Percentiles rank a stretch among this genome's conserved stretches.
Evolutionary conservation across 805 yeast species (phyloP).

Genomic region (Wickerhamomyces chambardii): DNA sequence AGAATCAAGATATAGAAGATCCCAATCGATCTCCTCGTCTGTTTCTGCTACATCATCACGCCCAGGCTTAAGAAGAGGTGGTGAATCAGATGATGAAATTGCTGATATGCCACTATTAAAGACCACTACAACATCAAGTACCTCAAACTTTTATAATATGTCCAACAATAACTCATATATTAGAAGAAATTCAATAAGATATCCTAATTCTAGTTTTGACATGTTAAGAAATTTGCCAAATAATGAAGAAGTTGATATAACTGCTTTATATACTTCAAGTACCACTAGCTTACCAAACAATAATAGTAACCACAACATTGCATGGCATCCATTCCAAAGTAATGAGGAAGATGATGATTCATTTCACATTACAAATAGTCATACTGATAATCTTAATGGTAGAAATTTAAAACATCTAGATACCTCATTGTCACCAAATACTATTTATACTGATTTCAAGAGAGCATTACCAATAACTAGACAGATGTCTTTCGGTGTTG

Average conservation of each 20-base stretch:
- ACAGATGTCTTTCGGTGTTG: constrained; percentile 19
- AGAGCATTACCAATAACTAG: neutral
- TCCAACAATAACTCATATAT: too few relatives aligned
- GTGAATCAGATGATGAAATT: constrained; percentile 1
- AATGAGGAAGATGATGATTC: neutral
- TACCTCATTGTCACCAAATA: neutral
- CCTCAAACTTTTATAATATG: neutral
- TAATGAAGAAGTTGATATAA: constrained; percentile 25
- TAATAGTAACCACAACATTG: too few relatives aligned
- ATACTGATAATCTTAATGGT: neutral
- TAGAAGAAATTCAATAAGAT: neutral
- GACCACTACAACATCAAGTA: constrained; percentile 1
- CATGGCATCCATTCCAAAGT: constrained; percentile 18
- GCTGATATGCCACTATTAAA: constrained; percentile 21
- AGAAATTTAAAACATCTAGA: neutral
- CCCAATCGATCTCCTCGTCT: constrained; percentile 4
- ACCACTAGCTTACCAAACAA: too few relatives aligned
- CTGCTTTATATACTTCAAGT: constrained; percentile 21
- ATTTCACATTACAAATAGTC: neutral
- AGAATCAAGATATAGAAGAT: neutral
- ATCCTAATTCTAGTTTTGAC: constrained; percentile 8
- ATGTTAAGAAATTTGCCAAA: constrained; percentile 17
- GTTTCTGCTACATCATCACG: constrained; percentile 3
- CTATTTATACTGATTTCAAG: neutral
- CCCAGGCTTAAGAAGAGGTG: neutral